Conservation (phyloP, 345 rosid species). For the Syzygium aqueum region DNA sequence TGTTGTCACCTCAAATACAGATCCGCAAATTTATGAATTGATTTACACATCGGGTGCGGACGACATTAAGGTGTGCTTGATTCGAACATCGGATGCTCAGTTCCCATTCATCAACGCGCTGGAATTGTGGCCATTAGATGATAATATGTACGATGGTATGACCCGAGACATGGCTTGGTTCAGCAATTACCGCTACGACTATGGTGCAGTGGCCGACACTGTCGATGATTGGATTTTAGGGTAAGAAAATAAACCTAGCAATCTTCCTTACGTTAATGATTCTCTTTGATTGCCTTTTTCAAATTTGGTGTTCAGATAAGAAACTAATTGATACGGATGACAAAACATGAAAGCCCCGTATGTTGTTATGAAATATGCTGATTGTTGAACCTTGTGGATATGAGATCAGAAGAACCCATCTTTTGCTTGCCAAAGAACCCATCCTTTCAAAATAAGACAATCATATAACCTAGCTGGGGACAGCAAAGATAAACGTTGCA, state of each 20-base stretch:
- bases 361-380: not conserved
- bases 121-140: not conserved
- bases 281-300: not conserved
- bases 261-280: not conserved
- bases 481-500: too few relatives aligned
- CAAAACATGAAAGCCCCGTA: not conserved
- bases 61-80: not conserved
- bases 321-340: not conserved
- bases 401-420: too few relatives aligned
- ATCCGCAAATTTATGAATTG: not conserved
- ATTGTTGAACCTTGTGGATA: too few relatives aligned
- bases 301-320: not conserved
- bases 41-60: not conserved
- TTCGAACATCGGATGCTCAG: not conserved
- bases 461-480: too few relatives aligned
- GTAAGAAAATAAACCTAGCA: not conserved
- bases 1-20: not conserved
- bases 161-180: not conserved
- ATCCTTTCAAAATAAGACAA: too few relatives aligned
- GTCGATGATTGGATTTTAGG: not conserved
- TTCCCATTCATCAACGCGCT: not conserved
- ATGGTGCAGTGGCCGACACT: not conserved
- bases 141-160: not conserved
- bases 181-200: not conserved
- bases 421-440: too few relatives aligned